Percentiles rank a stretch among this genome's conserved stretches.
Conservation (phyloP, 176 grass and related monocot genomes). For the Triticum aestivum region IWGSC_CS_RefSeq_v2.1 NC_057801.1:746995324-746995823, state of each 20-base stretch:
- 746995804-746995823: slow-evolving; percentile 1
- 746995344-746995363: background rate
- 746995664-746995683: background rate
- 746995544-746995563: background rate
- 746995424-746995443: slow-evolving; percentile 5
- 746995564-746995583: background rate
- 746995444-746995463: slow-evolving; percentile 6
- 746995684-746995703: background rate
- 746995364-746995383: background rate
- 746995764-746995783: slow-evolving; percentile 41
- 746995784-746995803: slow-evolving; percentile 38
- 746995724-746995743: background rate
- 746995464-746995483: slow-evolving; percentile 10
- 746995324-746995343: background rate
- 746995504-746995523: background rate
- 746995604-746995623: too few species aligned
- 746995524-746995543: background rate
- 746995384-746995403: background rate
- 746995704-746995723: slow-evolving; percentile 21
- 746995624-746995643: background rate
- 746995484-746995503: slow-evolving; percentile 2
- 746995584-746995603: background rate
- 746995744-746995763: slow-evolving; percentile 48
- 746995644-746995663: background rate
- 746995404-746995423: background rate